These are phyloP conservation scores for Narthecium ossifragum DNA, from an alignment of 106 monocot species.

Conservation along the genomic window DNA sequence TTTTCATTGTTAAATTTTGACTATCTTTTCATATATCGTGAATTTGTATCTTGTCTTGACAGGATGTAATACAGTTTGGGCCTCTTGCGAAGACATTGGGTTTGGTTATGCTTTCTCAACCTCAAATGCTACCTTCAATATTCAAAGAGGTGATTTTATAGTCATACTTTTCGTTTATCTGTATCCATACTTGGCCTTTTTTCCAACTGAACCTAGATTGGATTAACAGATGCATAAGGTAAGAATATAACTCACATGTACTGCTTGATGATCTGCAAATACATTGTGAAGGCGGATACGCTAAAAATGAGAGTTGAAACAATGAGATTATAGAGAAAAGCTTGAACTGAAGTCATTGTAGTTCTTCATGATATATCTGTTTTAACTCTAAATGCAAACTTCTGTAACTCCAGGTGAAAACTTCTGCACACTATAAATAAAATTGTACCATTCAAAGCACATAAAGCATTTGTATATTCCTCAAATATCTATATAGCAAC, in stretches of 20 bases:
- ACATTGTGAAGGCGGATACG: neutral
- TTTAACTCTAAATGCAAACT: too few species aligned
- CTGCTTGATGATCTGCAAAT: neutral
- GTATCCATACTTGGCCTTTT: neutral
- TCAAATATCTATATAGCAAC: too few species aligned
- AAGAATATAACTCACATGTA: too few species aligned
- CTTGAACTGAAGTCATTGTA: too few species aligned
- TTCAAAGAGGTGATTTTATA: slow-evolving; percentile 68
- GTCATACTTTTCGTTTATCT: neutral
- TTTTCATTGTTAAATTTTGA: slow-evolving; percentile 4
- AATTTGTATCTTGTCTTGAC: slow-evolving; percentile 5
- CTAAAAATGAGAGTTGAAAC: neutral
- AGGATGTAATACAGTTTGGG: slow-evolving; percentile 98
- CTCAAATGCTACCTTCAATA: slow-evolving; percentile 73
- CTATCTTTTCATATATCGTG: neutral
- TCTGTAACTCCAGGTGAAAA: too few species aligned
- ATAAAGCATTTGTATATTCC: too few species aligned
- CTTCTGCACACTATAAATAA: too few species aligned
- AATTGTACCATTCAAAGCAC: too few species aligned
- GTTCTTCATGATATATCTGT: too few species aligned
- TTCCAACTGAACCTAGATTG: neutral
- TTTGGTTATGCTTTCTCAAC: slow-evolving; percentile 60
- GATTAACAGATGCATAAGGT: neutral
- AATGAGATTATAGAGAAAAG: neutral
- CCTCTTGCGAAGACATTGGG: slow-evolving; percentile 87